Evolutionary conservation across 2,329 filamentous ascomycete species (phyloP).

Genomic region (Aureobasidium sp.): DNA sequence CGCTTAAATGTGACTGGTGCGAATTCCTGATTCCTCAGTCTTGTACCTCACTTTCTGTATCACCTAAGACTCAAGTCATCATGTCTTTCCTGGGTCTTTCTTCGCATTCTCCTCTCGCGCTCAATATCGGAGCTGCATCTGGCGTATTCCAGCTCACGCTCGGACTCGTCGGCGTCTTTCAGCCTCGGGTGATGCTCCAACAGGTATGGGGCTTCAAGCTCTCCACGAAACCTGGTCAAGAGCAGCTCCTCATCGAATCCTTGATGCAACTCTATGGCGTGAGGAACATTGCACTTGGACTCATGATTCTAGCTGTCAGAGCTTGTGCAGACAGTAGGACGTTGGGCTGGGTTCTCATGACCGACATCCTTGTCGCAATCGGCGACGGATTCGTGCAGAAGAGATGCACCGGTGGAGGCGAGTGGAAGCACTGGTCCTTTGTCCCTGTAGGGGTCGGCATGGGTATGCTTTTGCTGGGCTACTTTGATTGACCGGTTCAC

Average conservation of each 20-base stretch:
- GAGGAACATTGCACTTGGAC: neutral
- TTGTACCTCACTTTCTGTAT: neutral
- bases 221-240: neutral
- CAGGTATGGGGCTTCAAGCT: neutral
- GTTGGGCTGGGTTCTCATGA: neutral
- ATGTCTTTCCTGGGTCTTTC: neutral
- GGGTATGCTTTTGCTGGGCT: neutral
- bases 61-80: neutral
- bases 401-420: neutral
- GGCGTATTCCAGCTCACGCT: constrained; percentile 7
- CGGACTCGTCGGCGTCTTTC: neutral
- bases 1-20: neutral
- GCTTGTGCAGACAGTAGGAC: neutral
- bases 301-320: constrained; percentile 2
- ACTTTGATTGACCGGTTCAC: neutral
- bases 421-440: constrained; percentile 6
- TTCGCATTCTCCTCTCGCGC: neutral
- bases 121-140: neutral
- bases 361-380: neutral
- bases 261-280: constrained; percentile 1
- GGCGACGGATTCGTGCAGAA: neutral
- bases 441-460: neutral
- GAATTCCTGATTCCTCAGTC: neutral
- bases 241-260: neutral
- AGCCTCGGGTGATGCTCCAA: neutral